phyloP scores from a whole-genome alignment of 164 flowering plant species.

The Umbellularia californica region DNA sequence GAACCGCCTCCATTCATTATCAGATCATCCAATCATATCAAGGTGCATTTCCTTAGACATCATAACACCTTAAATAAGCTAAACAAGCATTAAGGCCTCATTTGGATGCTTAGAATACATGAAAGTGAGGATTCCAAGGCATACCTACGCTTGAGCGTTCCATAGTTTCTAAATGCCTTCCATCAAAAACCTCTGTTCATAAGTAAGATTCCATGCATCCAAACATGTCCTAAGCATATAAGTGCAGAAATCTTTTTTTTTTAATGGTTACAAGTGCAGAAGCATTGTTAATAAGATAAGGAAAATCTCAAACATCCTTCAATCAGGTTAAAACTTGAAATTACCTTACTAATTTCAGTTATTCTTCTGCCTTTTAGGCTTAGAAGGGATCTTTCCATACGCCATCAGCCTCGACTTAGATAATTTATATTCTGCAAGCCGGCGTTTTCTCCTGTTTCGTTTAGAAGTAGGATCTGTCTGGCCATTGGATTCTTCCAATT shows the following conservation, averaged over 20 bases:
- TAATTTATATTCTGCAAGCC: constrained; percentile 42
- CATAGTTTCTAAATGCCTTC: too few relatives aligned
- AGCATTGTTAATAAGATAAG: not conserved
- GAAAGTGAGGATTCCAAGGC: too few relatives aligned
- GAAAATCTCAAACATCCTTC: not conserved
- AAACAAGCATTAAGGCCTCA: too few relatives aligned
- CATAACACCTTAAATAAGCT: too few relatives aligned
- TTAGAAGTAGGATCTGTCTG: constrained; percentile 33
- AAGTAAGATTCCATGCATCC: too few relatives aligned
- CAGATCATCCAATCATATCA: too few relatives aligned
- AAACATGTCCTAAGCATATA: too few relatives aligned
- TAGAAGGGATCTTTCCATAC: constrained; percentile 46
- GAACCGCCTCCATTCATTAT: not conserved
- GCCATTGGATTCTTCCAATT: constrained; percentile 26
- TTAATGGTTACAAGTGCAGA: not conserved
- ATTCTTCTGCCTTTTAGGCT: constrained; percentile 38
- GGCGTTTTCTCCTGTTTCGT: constrained; percentile 43
- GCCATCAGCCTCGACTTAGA: constrained; percentile 45
- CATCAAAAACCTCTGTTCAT: too few relatives aligned
- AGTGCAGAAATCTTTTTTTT: too few relatives aligned
- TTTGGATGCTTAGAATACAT: too few relatives aligned
- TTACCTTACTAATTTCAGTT: constrained; percentile 18
- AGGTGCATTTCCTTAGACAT: too few relatives aligned
- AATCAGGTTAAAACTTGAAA: not conserved
- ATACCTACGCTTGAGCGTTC: not conserved